Conservation (phyloP, 805 yeast genomes). For the Monosporozyma servazzii region DNA sequence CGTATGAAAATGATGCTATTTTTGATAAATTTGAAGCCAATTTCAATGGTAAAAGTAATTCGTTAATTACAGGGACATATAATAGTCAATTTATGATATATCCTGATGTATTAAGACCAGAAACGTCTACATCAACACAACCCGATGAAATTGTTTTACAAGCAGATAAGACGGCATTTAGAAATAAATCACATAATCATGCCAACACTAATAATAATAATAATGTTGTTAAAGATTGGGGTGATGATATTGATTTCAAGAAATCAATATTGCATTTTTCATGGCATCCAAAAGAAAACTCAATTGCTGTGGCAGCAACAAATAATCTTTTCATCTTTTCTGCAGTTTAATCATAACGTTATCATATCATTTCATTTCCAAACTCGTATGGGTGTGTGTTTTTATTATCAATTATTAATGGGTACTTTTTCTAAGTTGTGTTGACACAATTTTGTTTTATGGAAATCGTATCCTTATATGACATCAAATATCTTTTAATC, state of each 20-base stretch:
- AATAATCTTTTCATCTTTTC: constrained; percentile 84
- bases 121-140: constrained; percentile 7
- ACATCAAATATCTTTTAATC: neutral
- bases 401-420: too few species aligned
- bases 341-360: constrained; percentile 39
- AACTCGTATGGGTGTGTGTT: neutral
- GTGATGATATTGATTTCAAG: constrained; percentile 83
- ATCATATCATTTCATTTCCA: neutral
- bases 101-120: constrained; percentile 58
- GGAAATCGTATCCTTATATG: neutral
- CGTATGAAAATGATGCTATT: constrained; percentile 96
- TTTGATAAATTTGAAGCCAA: constrained; percentile 97
- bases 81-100: constrained; percentile 95
- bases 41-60: constrained; percentile 84
- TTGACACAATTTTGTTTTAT: too few species aligned
- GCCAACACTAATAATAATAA: neutral
- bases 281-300: constrained; percentile 97
- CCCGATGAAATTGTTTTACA: constrained; percentile 65
- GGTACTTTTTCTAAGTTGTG: too few species aligned
- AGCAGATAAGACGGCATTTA: constrained; percentile 96
- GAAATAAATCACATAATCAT: constrained; percentile 34
- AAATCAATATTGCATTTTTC: constrained; percentile 90
- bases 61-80: constrained; percentile 94
- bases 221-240: constrained; percentile 33
- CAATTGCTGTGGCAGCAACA: constrained; percentile 97